Conservation (phyloP, 192 early-diverging fungal genomes). For the Coemansia sp. region DNA sequence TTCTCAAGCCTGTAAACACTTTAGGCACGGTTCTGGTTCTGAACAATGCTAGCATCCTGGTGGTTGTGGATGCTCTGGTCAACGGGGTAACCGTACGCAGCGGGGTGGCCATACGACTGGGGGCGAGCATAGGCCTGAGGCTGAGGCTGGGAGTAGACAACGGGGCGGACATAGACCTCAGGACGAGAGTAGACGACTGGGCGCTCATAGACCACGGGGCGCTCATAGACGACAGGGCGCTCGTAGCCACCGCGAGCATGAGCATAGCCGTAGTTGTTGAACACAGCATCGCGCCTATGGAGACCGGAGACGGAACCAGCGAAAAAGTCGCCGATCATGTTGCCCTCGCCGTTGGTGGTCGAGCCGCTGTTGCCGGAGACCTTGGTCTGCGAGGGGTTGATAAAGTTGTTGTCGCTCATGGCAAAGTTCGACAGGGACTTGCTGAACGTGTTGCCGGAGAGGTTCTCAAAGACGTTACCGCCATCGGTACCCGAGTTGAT, state of each 20-base stretch:
- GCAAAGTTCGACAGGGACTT: constrained; percentile 22
- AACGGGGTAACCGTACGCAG: constrained; percentile 8
- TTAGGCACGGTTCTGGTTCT: constrained; percentile 52
- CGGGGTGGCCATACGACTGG: constrained; percentile 5
- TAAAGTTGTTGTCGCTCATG: constrained; percentile 35
- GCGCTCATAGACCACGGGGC: constrained; percentile 8
- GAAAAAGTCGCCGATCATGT: constrained; percentile 33
- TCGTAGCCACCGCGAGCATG: constrained; percentile 11
- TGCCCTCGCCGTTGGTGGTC: constrained; percentile 38
- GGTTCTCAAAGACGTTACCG: constrained; percentile 24
- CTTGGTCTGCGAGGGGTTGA: constrained; percentile 30
- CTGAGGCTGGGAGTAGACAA: no score
- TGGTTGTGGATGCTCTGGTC: constrained; percentile 31
- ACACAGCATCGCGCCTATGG: constrained; percentile 28
- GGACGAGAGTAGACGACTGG: constrained; percentile 8
- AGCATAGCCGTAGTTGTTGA: constrained; percentile 30
- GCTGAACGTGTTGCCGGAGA: constrained; percentile 28
- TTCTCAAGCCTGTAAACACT: neutral
- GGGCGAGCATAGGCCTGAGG: constrained; percentile 6
- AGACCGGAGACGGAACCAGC: constrained; percentile 2
- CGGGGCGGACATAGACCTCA: constrained; percentile 7
- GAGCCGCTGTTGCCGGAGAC: constrained; percentile 35
- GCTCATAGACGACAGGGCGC: constrained; percentile 8
- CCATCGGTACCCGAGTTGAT: constrained; percentile 24
- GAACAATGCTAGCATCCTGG: constrained; percentile 44